Conservation (phyloP, 306 rosid species). For the Neltuma alba region DNA sequence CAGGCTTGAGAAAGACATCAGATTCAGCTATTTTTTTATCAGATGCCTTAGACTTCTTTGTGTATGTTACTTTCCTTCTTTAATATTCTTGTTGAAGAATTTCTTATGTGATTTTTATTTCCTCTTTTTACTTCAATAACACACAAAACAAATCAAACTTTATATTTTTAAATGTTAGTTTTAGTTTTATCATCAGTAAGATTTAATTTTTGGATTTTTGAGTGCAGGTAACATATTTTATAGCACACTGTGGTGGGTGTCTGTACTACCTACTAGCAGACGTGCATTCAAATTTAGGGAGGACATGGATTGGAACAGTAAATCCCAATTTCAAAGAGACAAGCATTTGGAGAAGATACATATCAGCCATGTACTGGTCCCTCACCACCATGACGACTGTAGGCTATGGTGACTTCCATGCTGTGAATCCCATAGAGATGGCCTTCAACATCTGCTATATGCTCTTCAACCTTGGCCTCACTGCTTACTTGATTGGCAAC, state of each 20-base stretch:
- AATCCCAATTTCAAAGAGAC: constrained; percentile 72
- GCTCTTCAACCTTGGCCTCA: constrained; percentile 93
- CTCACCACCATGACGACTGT: constrained; percentile 94
- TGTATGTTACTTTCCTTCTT: constrained; percentile 47
- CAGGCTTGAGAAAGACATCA: constrained; percentile 98
- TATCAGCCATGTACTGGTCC: constrained; percentile 90
- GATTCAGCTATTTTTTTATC: constrained; percentile 86
- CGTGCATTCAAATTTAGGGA: constrained; percentile 62
- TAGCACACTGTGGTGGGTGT: constrained; percentile 86
- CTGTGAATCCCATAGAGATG: constrained; percentile 81
- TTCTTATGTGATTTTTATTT: not conserved
- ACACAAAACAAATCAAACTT: too few relatives aligned
- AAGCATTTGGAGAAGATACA: constrained; percentile 66
- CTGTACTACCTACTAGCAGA: constrained; percentile 85
- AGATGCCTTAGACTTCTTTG: constrained; percentile 80
- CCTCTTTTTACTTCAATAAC: not conserved
- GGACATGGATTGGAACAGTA: constrained; percentile 86
- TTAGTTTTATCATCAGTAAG: too few relatives aligned
- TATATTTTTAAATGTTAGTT: too few relatives aligned
- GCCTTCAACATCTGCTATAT: constrained; percentile 82
- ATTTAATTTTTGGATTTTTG: too few relatives aligned
- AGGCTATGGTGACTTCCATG: constrained; percentile 95
- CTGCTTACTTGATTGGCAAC: constrained; percentile 97
- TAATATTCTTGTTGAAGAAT: not conserved
- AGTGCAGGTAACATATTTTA: constrained; percentile 69